Base-by-base conservation (phyloP, 1,284 basidiomycete species). In the Peniophora sp. region DNA sequence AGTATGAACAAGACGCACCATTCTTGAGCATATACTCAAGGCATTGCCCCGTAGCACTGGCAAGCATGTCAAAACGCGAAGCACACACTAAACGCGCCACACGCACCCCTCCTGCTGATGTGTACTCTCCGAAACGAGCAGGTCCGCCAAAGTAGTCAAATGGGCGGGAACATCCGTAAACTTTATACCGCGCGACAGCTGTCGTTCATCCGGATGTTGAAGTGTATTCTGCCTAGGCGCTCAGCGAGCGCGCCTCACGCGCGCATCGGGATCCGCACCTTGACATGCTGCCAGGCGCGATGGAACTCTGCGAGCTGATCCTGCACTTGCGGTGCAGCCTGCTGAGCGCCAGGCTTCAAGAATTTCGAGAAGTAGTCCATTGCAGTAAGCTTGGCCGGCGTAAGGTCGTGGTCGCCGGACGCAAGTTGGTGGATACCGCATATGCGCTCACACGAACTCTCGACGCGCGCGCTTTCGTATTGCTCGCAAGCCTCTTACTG, bases 1-100 rank as follows among this genome's bases (percentile, higher is more conserved):
- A 34, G 0, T 10, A 14, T n/a, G n/a, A 24, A 51, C 16, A 23
- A 53, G 25, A 56, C 65, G 49, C 55, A 88, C 89, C 89, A 61
- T 95, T 88, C 70, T 94, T 92, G 47, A 98, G 70, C 25, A 97
- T 75, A 66, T 92, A 92, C 67, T 97, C 96, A 55, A 97, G 72
- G 63, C 92, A 96, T 16, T 80, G 83, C 20, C 93, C 93, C 2
- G 90, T 92, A 11, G 77, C 81, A 53, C 91, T 93, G 45, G 23
- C 25, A n/a, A 44, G 24, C 11, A 52, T 47, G 48, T 44, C 23
- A 6, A 47, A 32, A 43, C 24, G 20, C 43, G 19, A 19, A 27
- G 39, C 14, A 56, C 53, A 39, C 35, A 46, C 24, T 25, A 47
- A 52, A 45, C 38, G 19, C 38, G 8, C 5, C 19, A 23, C 36